Conservation (phyloP, 805 yeast species). For the Ascoidea tarda region DNA sequence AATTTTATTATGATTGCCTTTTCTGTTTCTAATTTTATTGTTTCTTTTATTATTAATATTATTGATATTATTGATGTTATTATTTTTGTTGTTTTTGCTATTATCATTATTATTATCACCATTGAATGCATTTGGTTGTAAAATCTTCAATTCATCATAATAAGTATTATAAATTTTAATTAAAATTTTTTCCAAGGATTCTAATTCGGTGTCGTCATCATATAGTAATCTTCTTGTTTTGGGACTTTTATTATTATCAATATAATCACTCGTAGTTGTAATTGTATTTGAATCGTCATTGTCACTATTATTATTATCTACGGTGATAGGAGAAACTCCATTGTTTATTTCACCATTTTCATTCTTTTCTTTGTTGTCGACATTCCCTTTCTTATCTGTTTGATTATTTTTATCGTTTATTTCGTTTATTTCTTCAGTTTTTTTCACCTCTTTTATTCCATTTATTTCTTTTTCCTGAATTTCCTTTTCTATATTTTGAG, state of each 20-base stretch:
- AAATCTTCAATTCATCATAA: conserved; percentile 25
- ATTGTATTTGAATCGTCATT: conserved; percentile 1
- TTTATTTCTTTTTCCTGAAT: conserved; percentile 1
- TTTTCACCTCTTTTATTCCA: neutral
- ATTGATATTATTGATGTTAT: too few relatives aligned
- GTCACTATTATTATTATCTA: too few relatives aligned
- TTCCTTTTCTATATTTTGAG: conserved; percentile 1
- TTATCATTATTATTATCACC: conserved; percentile 31
- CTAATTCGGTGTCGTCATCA: conserved; percentile 75
- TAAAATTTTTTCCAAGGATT: conserved; percentile 46
- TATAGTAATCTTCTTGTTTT: conserved; percentile 36
- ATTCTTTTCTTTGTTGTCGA: conserved; percentile 9
- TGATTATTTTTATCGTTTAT: conserved; percentile 5
- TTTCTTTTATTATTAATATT: too few relatives aligned
- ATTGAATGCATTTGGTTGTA: conserved; percentile 6
- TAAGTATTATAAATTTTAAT: conserved; percentile 51
- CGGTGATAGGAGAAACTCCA: neutral
- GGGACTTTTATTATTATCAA: conserved; percentile 5
- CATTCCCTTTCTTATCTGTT: conserved; percentile 14
- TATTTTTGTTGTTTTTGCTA: conserved; percentile 10
- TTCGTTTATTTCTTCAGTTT: neutral
- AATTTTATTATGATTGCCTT: too few relatives aligned
- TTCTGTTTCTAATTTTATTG: neutral
- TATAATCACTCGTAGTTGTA: neutral
- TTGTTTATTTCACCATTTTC: neutral